Evolutionary conservation across 108 stramenopile species (phyloP).

Genomic region (Nitzschia putrida): DNA sequence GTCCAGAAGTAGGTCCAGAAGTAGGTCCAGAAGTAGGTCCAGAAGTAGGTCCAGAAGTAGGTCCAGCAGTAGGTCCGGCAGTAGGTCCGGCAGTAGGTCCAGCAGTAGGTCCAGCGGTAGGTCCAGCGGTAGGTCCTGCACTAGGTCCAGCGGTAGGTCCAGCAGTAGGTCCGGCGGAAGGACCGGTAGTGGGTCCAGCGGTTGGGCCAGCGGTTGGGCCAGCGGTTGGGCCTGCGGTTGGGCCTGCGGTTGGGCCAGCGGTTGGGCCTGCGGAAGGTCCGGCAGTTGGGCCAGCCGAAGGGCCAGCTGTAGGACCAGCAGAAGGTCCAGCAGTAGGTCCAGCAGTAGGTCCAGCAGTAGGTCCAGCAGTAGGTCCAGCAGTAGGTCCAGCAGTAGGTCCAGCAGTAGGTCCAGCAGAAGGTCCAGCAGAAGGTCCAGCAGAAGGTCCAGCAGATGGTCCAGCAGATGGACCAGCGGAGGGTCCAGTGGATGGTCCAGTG

Average conservation of each 20-base stretch:
- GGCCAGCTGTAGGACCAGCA: slow-evolving; percentile 12
- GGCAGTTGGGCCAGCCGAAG: slow-evolving; percentile 2
- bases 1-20: slow-evolving; percentile 9
- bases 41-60: slow-evolving; percentile 9
- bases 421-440: too few species aligned
- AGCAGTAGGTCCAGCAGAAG: too few species aligned
- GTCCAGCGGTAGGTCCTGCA: slow-evolving; percentile 9
- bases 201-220: slow-evolving; percentile 24
- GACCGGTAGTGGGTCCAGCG: slow-evolving; percentile 17
- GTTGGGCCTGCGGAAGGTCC: slow-evolving; percentile 11
- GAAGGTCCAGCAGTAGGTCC: neutral
- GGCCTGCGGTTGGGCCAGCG: neutral
- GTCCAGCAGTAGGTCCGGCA: neutral
- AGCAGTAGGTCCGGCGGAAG: slow-evolving; percentile 9
- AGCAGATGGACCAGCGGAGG: too few species aligned
- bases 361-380: too few species aligned
- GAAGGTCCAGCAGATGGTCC: too few species aligned
- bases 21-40: slow-evolving; percentile 20
- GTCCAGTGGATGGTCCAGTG: neutral
- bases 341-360: neutral
- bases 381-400: too few species aligned
- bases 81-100: slow-evolving; percentile 24
- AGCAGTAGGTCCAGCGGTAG: slow-evolving; percentile 22
- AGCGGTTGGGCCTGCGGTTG: too few species aligned
- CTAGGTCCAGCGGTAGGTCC: slow-evolving; percentile 12